Percentiles rank a stretch among this genome's conserved stretches.
Conservation (phyloP, 78 protist genomes). For the Protostelium mycophagum region DNA sequence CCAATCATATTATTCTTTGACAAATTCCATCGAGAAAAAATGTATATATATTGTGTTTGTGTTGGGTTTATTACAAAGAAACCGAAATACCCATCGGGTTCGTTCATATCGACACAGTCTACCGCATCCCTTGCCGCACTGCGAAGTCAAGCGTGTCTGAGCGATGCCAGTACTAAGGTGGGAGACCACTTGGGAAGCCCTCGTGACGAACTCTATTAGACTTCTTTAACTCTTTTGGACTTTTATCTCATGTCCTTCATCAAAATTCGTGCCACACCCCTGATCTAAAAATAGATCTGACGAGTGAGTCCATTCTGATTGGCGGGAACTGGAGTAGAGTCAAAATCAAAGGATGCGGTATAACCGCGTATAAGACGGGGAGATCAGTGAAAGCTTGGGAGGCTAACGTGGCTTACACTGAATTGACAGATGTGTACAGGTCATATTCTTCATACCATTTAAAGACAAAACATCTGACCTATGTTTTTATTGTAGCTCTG, state of each 20-base stretch:
- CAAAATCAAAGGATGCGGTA: neutral
- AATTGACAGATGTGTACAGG: neutral
- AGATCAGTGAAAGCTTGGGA: neutral
- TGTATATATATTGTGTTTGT: too few species aligned
- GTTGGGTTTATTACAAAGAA: too few species aligned
- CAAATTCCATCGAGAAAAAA: too few species aligned
- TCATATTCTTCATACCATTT: neutral
- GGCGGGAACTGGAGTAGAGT: neutral
- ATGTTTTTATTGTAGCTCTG: too few species aligned
- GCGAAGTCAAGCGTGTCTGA: neutral
- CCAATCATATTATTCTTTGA: too few species aligned
- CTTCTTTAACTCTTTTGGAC: too few species aligned
- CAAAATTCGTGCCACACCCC: too few species aligned
- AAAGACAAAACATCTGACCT: too few species aligned
- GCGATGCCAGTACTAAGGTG: neutral
- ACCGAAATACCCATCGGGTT: neutral
- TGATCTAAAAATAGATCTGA: neutral
- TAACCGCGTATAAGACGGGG: neutral
- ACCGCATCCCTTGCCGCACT: neutral
- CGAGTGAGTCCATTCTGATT: neutral
- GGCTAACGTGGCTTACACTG: neutral
- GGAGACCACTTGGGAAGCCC: neutral
- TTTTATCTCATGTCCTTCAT: too few species aligned
- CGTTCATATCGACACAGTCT: neutral
- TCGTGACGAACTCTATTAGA: neutral